Base-by-base conservation (phyloP, 139 green algal species). In the Marvania coccoides region DNA sequence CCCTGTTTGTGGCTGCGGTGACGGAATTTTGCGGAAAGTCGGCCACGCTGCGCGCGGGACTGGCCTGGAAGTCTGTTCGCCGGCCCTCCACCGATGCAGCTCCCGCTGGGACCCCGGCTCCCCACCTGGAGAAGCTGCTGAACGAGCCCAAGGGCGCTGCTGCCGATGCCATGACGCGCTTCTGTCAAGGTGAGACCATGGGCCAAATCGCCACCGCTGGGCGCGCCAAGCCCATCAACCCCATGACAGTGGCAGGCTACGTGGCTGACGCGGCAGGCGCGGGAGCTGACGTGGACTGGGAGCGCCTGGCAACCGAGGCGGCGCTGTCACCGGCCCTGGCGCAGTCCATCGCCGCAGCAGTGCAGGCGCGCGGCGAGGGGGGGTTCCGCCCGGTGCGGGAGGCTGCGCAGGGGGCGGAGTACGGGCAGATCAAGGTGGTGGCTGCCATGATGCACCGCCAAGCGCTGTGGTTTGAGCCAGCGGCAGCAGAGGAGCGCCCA, bases 391-490 rank as follows among this genome's bases (percentile, higher is more conserved):
- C 38, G n/a, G 63, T 67, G 2, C 63, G 58, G 57, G 35, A 37
- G 3, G 39, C 38, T 7, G 37, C 63, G 36, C 70, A 47, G 42
- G 12, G 23, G 5, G 29, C 31, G 4, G 63, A 66, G 30, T 76
- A 74, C 9, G 62, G 53, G 29, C 51, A 73, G 29, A 74, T 68
- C 63, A 76, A 76, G 63, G 47, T 73, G 48, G 69, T 76, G 61
- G 61, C 61, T 3, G 69, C 61, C 3, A 54, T 74, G 48, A 59
- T 74, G 48, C 56, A 73, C 38, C 13, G 4, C 0, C 23, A 26
- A 31, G 26, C 58, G 51, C 40, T 53, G 33, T 72, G 58, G 67
- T 72, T 70, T 58, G 42, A 33, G 4, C 12, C 37, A 39, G 36
- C n/a, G 23, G 1, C 2, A 19, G 37, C 2, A 42, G 3, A 5